A percentile compares a stretch with the other conserved stretches of the same genome.
These are phyloP conservation scores for Phytophthora cryptogea DNA, from an alignment of 352 stramenopile species.

Conservation along the genomic window DNA sequence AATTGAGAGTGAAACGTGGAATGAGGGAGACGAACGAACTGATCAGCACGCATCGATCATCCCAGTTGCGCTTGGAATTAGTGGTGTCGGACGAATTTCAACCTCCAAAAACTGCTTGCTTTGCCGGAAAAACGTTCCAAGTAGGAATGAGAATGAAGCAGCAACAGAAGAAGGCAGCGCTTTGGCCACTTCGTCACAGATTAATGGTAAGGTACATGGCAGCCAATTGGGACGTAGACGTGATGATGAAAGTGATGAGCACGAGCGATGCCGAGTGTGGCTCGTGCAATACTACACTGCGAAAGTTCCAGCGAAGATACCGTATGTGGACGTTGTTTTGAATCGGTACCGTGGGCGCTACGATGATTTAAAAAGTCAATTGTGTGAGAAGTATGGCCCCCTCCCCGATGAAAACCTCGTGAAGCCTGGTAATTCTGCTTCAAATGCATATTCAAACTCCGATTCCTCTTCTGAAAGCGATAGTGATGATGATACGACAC, in stretches of 20 bases:
- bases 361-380: conserved; percentile 58
- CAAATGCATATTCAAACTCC: conserved; percentile 12
- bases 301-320: conserved; percentile 51
- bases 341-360: conserved; percentile 58
- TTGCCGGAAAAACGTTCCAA: conserved; percentile 19
- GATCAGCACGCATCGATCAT: conserved; percentile 44
- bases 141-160: not conserved
- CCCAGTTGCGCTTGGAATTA: conserved; percentile 23
- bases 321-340: conserved; percentile 63
- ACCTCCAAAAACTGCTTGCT: conserved; percentile 12
- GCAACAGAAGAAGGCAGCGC: not conserved
- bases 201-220: not conserved
- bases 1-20: conserved; percentile 32
- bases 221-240: conserved; percentile 16
- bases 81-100: not conserved
- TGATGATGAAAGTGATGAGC: conserved; percentile 32
- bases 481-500: conserved; percentile 7
- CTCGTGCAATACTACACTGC: conserved; percentile 50
- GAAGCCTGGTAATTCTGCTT: conserved; percentile 1
- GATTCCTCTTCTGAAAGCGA: conserved; percentile 29
- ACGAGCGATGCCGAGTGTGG: conserved; percentile 46
- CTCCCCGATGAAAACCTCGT: conserved; percentile 2
- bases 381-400: conserved; percentile 55
- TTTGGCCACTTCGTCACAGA: not conserved
- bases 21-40: conserved; percentile 14